Conservation (phyloP, 139 green algal genomes). For the Chlorella sp. region DNA sequence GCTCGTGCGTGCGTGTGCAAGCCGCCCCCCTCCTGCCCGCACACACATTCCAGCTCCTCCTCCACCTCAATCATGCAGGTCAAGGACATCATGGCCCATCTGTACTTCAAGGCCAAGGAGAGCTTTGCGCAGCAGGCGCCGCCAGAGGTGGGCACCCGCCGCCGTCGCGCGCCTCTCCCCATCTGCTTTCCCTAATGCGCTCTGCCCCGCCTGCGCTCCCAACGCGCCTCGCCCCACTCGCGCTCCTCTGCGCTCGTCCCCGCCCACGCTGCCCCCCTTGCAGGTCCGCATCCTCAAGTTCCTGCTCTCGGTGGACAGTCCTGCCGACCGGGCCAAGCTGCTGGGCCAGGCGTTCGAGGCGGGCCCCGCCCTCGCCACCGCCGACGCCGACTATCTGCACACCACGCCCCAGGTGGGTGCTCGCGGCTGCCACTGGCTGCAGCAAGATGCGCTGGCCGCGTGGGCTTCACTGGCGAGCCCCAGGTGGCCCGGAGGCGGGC, state of each 20-base stretch:
- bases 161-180: neutral
- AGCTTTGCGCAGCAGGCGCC: slow-evolving; percentile 65
- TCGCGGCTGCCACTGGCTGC: no score
- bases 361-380: slow-evolving; percentile 29
- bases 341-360: slow-evolving; percentile 73
- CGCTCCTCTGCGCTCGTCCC: neutral
- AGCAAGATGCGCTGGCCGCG: no score
- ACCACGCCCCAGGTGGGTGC: slow-evolving; percentile 66
- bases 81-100: slow-evolving; percentile 82
- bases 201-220: neutral
- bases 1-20: no score
- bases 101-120: slow-evolving; percentile 84
- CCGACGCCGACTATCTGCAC: slow-evolving; percentile 47
- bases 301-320: slow-evolving; percentile 62
- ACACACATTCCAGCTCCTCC: no score
- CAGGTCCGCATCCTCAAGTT: slow-evolving; percentile 80
- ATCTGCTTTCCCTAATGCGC: neutral
- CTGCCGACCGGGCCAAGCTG: slow-evolving; percentile 43
- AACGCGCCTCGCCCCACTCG: neutral
- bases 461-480: no score
- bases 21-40: no score
- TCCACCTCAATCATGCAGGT: slow-evolving; percentile 36
- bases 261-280: no score
- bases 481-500: no score
- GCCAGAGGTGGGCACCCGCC: slow-evolving; percentile 55